A percentile compares a stretch with the other conserved stretches of the same genome.
These are phyloP conservation scores for Yamadazyma mexicana DNA, from an alignment of 1,139 yeast genomes.

Conservation along the genomic window DNA sequence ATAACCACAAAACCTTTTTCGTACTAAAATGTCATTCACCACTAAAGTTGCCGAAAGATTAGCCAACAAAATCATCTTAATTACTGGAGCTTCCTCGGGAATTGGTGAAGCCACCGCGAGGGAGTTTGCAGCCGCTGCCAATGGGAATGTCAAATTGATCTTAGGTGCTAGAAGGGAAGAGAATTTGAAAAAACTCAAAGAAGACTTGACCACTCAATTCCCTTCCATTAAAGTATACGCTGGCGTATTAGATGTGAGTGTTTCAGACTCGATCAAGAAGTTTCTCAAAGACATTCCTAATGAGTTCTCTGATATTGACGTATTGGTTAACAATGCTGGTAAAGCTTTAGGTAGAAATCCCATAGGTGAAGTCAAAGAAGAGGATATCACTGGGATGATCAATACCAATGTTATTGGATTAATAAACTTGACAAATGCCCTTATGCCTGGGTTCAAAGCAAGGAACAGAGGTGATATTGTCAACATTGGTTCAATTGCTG, in stretches of 20 bases:
- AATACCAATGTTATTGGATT: constrained; percentile 44
- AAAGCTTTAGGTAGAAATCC: constrained; percentile 42
- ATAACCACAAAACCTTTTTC: no score
- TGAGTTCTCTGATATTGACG: constrained; percentile 43
- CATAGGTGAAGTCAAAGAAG: constrained; percentile 32
- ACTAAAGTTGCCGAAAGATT: constrained; percentile 43
- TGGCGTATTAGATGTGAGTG: constrained; percentile 62
- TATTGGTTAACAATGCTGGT: constrained; percentile 45
- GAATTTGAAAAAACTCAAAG: constrained; percentile 46
- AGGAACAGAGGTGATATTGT: constrained; percentile 74
- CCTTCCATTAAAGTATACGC: constrained; percentile 51
- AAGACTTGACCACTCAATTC: constrained; percentile 42
- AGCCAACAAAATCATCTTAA: constrained; percentile 37
- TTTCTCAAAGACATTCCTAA: constrained; percentile 52
- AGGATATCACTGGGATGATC: constrained; percentile 41
- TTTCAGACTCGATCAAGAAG: constrained; percentile 46
- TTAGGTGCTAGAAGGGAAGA: constrained; percentile 71
- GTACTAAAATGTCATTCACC: constrained; percentile 46
- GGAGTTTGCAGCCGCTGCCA: constrained; percentile 68
- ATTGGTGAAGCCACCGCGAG: constrained; percentile 78
- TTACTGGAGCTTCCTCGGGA: constrained; percentile 42
- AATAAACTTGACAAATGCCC: constrained; percentile 40
- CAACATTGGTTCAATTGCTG: constrained; percentile 85
- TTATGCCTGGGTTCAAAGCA: constrained; percentile 42
- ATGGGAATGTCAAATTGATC: constrained; percentile 64